phyloP scores from a whole-genome alignment of 164 flowering plant species.

The Vitis rupestris region DNA sequence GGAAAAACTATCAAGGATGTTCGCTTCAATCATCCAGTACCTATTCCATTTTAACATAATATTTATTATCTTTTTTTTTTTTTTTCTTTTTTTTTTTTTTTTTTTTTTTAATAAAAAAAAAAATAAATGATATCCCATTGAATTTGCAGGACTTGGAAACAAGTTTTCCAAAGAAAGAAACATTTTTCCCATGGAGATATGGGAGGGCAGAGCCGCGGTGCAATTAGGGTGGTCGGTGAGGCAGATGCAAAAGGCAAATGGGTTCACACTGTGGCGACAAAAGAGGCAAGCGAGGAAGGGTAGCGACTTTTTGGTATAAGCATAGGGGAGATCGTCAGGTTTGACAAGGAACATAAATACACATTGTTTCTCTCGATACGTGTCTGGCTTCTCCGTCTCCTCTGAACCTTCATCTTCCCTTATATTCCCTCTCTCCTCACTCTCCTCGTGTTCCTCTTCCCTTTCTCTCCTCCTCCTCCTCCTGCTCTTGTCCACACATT shows the following conservation, averaged over 20 bases:
- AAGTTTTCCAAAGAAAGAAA: too few relatives aligned
- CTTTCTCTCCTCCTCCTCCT: constrained; percentile 4
- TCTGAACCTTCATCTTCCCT: constrained; percentile 24
- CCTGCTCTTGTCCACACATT: constrained; percentile 1
- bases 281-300: not conserved
- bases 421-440: not conserved
- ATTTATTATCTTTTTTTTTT: too few relatives aligned
- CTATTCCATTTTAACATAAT: too few relatives aligned
- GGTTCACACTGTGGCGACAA: too few relatives aligned
- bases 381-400: constrained; percentile 48
- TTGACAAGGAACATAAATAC: not conserved
- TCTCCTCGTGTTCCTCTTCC: not conserved
- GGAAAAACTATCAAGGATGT: too few relatives aligned
- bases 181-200: not conserved
- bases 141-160: too few relatives aligned
- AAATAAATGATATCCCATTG: too few relatives aligned
- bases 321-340: constrained; percentile 30
- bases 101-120: too few relatives aligned
- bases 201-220: too few relatives aligned
- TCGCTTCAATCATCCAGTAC: too few relatives aligned
- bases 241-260: not conserved
- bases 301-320: not conserved
- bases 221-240: not conserved
- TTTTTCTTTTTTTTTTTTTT: too few relatives aligned
- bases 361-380: constrained; percentile 29